A percentile compares a stretch with the other conserved stretches of the same genome.
Evolutionary conservation across 2,329 filamentous ascomycete genomes (phyloP).

Genomic region (Ramularia collo-cygni): DNA sequence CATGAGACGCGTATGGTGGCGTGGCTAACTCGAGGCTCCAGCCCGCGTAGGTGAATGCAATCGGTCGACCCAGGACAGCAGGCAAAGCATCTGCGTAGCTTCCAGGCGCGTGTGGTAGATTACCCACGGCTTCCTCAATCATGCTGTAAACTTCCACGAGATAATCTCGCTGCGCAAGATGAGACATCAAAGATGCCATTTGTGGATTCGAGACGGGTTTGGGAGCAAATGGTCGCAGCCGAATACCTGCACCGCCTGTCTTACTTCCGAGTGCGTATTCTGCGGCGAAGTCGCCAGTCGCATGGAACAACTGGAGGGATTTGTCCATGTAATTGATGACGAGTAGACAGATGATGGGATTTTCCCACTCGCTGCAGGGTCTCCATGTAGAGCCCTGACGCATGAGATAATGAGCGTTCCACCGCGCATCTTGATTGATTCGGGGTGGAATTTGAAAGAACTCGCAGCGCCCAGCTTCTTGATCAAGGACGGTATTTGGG

Average conservation of each 20-base stretch:
- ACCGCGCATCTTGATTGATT: slow-evolving; percentile 26
- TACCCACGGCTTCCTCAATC: slow-evolving; percentile 11
- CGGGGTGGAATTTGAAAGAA: slow-evolving; percentile 17
- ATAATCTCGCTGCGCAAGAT: not conserved
- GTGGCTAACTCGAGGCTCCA: too few species aligned
- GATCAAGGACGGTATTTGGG: too few species aligned
- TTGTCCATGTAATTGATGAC: slow-evolving; percentile 11
- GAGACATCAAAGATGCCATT: not conserved
- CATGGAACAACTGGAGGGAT: slow-evolving; percentile 7
- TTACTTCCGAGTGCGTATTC: slow-evolving; percentile 4
- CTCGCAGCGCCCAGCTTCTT: too few species aligned
- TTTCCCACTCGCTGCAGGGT: slow-evolving; percentile 4
- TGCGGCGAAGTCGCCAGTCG: slow-evolving; percentile 5
- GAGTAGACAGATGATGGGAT: slow-evolving; percentile 6
- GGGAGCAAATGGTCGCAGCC: slow-evolving; percentile 5
- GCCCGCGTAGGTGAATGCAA: slow-evolving; percentile 38
- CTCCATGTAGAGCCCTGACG: too few species aligned
- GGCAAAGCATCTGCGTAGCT: slow-evolving; percentile 34
- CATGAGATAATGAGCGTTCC: too few species aligned
- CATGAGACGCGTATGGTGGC: too few species aligned
- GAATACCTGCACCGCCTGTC: not conserved
- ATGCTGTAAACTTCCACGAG: slow-evolving; percentile 1
- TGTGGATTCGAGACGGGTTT: not conserved
- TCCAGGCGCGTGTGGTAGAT: slow-evolving; percentile 25
- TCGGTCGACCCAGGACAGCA: slow-evolving; percentile 36